Evolutionary conservation across 2,329 filamentous ascomycete genomes (phyloP).

Genomic region (Fusarium newnesense): DNA sequence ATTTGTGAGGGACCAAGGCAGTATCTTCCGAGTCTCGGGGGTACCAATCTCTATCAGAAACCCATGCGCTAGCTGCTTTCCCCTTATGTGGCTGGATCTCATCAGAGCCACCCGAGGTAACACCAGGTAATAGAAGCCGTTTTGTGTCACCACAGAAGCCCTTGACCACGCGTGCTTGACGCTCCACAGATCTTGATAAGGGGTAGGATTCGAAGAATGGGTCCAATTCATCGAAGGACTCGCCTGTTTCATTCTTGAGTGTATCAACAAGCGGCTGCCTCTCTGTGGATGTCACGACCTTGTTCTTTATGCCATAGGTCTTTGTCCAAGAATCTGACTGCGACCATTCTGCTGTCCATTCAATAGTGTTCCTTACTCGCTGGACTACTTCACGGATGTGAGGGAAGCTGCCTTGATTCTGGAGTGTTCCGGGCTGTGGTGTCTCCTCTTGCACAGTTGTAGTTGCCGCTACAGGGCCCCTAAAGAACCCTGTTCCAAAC

Average conservation of each 20-base stretch:
- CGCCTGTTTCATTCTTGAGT: neutral
- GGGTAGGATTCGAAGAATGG: neutral
- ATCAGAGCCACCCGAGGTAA: neutral
- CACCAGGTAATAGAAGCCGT: neutral
- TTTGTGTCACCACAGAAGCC: neutral
- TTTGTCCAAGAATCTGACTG: neutral
- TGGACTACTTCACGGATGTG: neutral
- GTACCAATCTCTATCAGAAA: constrained; percentile 8
- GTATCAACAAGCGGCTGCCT: neutral
- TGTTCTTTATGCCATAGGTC: neutral
- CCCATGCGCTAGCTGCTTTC: neutral
- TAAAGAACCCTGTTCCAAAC: neutral
- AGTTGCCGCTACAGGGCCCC: neutral
- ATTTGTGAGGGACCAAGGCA: neutral
- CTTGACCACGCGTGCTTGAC: neutral
- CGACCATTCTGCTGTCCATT: neutral
- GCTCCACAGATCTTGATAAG: neutral
- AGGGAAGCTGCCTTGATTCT: neutral
- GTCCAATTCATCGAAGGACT: neutral
- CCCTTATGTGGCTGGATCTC: neutral
- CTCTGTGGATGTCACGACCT: neutral
- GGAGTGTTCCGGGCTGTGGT: neutral
- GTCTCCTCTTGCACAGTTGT: neutral
- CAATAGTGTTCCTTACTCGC: neutral
- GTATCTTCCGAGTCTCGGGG: neutral